Evolutionary conservation across 768 basidiomycete species (phyloP).

Genomic region (Lactifluus hygrophoroides): DNA sequence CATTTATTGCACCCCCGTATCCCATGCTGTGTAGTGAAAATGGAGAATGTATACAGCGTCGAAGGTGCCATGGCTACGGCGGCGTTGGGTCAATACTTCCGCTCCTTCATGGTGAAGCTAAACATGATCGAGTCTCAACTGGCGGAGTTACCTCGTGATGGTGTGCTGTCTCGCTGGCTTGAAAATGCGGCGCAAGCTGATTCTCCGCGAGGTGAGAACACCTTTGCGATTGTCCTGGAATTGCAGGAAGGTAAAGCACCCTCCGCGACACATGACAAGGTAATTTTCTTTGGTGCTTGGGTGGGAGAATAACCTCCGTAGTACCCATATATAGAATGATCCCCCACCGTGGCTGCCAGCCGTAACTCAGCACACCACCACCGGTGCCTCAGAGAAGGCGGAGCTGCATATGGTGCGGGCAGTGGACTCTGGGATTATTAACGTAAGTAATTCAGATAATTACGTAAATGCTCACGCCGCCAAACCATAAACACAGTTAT

Average conservation of each 20-base stretch:
- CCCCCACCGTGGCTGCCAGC: conserved; percentile 79
- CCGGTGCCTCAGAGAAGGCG: conserved; percentile 52
- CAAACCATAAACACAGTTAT: conserved; percentile 38
- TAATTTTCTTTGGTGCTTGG: conserved; percentile 11
- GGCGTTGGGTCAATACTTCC: conserved; percentile 66
- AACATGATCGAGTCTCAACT: conserved; percentile 69
- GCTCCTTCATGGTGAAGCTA: conserved; percentile 76
- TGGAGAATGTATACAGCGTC: conserved; percentile 39
- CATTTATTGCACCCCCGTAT: not conserved
- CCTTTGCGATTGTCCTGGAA: conserved; percentile 80
- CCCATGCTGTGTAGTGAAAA: not conserved
- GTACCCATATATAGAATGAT: conserved; percentile 33
- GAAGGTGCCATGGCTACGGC: conserved; percentile 58
- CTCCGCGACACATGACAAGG: conserved; percentile 41
- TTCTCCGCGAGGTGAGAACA: conserved; percentile 46
- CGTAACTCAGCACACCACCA: conserved; percentile 56
- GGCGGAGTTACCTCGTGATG: conserved; percentile 46
- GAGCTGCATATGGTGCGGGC: conserved; percentile 70
- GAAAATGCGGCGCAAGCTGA: not conserved
- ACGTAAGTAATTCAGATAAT: conserved; percentile 35
- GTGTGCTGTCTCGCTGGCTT: conserved; percentile 27
- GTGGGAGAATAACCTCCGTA: conserved; percentile 12
- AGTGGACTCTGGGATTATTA: conserved; percentile 78
- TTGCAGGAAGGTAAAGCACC: conserved; percentile 59
- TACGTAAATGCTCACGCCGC: not conserved